Evolutionary conservation across 2,329 filamentous ascomycete species (phyloP).

Genomic region (Neodidymelliopsis sp.): DNA sequence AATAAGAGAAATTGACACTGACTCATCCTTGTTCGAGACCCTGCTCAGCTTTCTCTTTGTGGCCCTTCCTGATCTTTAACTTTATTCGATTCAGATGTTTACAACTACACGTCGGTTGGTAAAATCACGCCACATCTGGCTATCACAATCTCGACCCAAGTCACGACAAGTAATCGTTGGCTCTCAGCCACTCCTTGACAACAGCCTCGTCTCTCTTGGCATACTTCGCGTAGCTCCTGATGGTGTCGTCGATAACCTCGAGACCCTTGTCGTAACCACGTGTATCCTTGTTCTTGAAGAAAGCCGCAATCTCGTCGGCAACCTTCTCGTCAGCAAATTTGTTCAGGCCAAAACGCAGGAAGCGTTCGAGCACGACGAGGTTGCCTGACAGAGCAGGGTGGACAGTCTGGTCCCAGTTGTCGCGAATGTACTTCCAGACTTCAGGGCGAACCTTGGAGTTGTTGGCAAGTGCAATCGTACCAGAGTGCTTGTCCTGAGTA

Average conservation of each 20-base stretch:
- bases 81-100: background rate
- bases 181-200: constrained; percentile 80
- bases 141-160: constrained; percentile 25
- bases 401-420: constrained; percentile 76
- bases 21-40: background rate
- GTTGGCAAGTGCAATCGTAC: constrained; percentile 73
- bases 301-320: constrained; percentile 78
- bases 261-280: constrained; percentile 86
- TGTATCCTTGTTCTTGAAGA: constrained; percentile 88
- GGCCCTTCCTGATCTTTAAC: background rate
- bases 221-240: constrained; percentile 84
- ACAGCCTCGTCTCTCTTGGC: constrained; percentile 75
- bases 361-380: constrained; percentile 87
- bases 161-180: constrained; percentile 62
- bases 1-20: constrained; percentile 1
- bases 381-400: constrained; percentile 77
- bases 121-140: background rate
- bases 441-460: constrained; percentile 77
- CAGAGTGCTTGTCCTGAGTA: constrained; percentile 85
- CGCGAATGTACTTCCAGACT: constrained; percentile 86
- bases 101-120: background rate
- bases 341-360: constrained; percentile 78
- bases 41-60: background rate
- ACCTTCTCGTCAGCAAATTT: constrained; percentile 77
- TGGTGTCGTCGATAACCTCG: constrained; percentile 83